phyloP scores from a whole-genome alignment of 2,329 filamentous ascomycete species.

The Didymella arachidicola region DNA sequence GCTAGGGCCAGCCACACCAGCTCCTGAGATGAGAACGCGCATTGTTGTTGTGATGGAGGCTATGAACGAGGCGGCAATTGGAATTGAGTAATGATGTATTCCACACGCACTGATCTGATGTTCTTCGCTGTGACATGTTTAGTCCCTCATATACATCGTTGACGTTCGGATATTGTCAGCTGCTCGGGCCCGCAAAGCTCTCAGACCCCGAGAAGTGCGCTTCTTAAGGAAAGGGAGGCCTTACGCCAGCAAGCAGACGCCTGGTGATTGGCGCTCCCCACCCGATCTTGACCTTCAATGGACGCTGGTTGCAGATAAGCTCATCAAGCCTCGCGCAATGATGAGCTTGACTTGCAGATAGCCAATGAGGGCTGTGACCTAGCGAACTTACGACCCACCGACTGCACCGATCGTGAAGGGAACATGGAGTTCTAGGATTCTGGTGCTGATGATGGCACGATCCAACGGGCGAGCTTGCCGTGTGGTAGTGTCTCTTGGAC shows the following conservation, averaged over 20 bases:
- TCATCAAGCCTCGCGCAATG: background rate
- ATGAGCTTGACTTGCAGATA: slow-evolving; percentile 3
- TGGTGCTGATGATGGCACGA: background rate
- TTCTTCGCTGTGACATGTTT: background rate
- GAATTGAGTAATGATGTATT: background rate
- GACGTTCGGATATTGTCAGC: background rate
- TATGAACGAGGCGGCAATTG: background rate
- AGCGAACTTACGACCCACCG: background rate
- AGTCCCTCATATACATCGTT: slow-evolving; percentile 1
- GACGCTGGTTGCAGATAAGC: slow-evolving; percentile 11
- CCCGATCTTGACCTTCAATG: slow-evolving; percentile 6
- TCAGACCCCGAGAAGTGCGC: slow-evolving; percentile 2
- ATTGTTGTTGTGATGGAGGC: slow-evolving; percentile 20
- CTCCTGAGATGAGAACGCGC: slow-evolving; percentile 46
- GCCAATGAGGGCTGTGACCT: background rate
- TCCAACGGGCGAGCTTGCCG: background rate
- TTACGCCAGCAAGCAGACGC: slow-evolving; percentile 1
- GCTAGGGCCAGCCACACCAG: slow-evolving; percentile 50
- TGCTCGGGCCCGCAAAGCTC: slow-evolving; percentile 3
- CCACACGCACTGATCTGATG: background rate
- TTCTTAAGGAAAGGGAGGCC: slow-evolving; percentile 1
- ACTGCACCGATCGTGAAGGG: slow-evolving; percentile 5
- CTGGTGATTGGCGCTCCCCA: background rate
- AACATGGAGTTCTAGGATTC: background rate
- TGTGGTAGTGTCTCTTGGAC: background rate